phyloP scores from a whole-genome alignment of 352 stramenopile genomes.

The Phytophthora cryptogea region DNA sequence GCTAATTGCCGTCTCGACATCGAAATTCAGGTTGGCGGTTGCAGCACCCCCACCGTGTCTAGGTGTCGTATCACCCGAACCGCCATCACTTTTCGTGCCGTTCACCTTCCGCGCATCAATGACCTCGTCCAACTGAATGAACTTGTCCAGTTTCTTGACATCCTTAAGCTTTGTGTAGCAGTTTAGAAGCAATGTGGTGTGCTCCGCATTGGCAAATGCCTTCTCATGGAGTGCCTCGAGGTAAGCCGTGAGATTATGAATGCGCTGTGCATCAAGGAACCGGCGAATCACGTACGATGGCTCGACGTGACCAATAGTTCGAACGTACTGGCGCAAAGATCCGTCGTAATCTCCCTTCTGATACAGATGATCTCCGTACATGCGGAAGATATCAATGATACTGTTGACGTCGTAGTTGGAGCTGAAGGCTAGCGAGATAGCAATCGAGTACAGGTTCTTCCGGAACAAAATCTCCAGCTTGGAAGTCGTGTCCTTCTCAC shows the following conservation, averaged over 20 bases:
- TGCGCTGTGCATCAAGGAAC: slow-evolving; percentile 97
- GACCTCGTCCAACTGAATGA: slow-evolving; percentile 88
- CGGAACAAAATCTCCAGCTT: slow-evolving; percentile 97
- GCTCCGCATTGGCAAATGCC: slow-evolving; percentile 89
- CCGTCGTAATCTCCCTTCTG: slow-evolving; percentile 96
- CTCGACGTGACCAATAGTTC: slow-evolving; percentile 97
- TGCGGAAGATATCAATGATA: slow-evolving; percentile 96
- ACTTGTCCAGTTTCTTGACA: slow-evolving; percentile 93
- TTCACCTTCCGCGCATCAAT: slow-evolving; percentile 53
- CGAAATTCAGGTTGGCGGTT: slow-evolving; percentile 77
- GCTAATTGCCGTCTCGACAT: slow-evolving; percentile 92
- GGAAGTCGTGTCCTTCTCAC: slow-evolving; percentile 94
- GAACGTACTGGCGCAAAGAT: slow-evolving; percentile 96
- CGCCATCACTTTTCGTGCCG: slow-evolving; percentile 28
- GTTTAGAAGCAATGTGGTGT: slow-evolving; percentile 94
- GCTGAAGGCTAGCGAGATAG: slow-evolving; percentile 96
- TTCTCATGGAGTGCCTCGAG: slow-evolving; percentile 94
- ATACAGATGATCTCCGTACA: slow-evolving; percentile 99
- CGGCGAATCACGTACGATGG: slow-evolving; percentile 98
- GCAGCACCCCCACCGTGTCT: slow-evolving; percentile 23
- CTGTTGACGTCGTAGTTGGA: slow-evolving; percentile 94
- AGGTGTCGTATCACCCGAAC: slow-evolving; percentile 27
- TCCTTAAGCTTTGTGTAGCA: slow-evolving; percentile 96
- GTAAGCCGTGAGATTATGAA: slow-evolving; percentile 96
- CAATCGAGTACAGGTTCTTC: slow-evolving; percentile 97